Evolutionary conservation across 228 moss, liverwort and hornwort genomes (phyloP), one percentile per base, ranked within the genome.

Genomic region (Sphagnum fallax): DNA sequence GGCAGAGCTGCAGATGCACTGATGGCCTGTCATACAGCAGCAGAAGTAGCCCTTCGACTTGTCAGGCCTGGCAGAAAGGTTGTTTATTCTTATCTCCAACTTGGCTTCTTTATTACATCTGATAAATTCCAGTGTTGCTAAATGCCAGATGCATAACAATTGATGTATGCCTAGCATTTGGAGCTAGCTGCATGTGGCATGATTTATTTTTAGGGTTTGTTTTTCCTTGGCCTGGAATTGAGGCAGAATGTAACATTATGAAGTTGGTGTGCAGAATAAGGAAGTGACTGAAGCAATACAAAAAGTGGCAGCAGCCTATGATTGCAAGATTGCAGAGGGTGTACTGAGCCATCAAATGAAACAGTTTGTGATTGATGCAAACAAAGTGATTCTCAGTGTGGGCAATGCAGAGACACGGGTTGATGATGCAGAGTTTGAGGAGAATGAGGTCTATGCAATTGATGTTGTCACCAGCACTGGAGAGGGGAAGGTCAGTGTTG

Each of bases 341-440:
- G 98, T 98, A 10, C 76, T 98, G 66, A 98, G 98, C 76, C 98
- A 98, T 77, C 93, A 98, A 80, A 98, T 98, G 93, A 98, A 98
- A 75, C 98, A 98, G 81, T 98, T 98, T 63, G 98, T 98, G 9
- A 92, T 94, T 53, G 98, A 94, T 71, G 98, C 94, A 16, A 98
- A 92, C 75, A 98, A 94, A 76, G 94, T 92, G 6, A 94, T 98
- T 70, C 67, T 98, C 52, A 94, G 94, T 68, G 88, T 81, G 68
- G 78, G 78, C 61, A 98, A 90, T 65, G 90, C 98, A 53, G 94
- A 98, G 67, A 98, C 98, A 15, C 89, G 98, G 50, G 98, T 98
- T 50, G 98, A 98, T 60, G 98, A 98, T 83, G 98, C 98, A 8
- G 98, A 94, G 75, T 98, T 98, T 70, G 94, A 98, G 84, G 98